Evolutionary conservation across 2,329 filamentous ascomycete species (phyloP), one percentile per base, ranked within the genome.

Genomic region (Colletotrichum sp.): DNA sequence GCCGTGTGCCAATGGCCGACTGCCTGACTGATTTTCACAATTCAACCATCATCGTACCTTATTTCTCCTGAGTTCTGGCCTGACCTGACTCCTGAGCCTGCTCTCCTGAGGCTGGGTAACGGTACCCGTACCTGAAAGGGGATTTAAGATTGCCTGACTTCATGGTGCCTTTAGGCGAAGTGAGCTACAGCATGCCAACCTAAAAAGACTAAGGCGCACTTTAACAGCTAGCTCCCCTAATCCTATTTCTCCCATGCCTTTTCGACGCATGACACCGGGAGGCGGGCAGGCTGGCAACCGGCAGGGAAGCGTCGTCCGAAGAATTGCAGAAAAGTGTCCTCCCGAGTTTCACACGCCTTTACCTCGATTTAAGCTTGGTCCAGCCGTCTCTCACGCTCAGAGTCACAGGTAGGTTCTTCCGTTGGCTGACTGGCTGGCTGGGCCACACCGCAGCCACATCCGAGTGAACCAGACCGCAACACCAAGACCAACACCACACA

Each of bases 311-410:
- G 57, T 68, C 64, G 64, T 75, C 70, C 25, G 64, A 75, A 73
- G 39, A 68, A 67, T n/a, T 61, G 30, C 28, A 25, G 27, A n/a
- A 68, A 30, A 52, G 64, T 68, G 67, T 69, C 57, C 66, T 68
- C 63, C 65, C 73, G 48, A 65, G 64, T 75, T 75, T 69, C 73
- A 73, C 70, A 61, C 36, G 55, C 39, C 15, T 36, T 39, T n/a
- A 55, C 52, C 55, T 71, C 34, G 57, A 67, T 71, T 71, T 61
- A 72, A 72, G 73, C 69, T 72, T 75, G 69, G 70, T 64, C 69
- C 73, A 73, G 59, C 48, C 65, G 74, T 75, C 73, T 75, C 69
- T 75, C 74, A 73, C 74, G 60, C 61, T 39, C 39, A 44, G 34
- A 61, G 70, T 75, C 70, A 39, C 74, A 69, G 48, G 70, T 73